A percentile compares a stretch with the other conserved stretches of the same genome.
phyloP scores from a whole-genome alignment of 2,329 filamentous ascomycete species.

The Arthrobotrys entomopaga region DNA sequence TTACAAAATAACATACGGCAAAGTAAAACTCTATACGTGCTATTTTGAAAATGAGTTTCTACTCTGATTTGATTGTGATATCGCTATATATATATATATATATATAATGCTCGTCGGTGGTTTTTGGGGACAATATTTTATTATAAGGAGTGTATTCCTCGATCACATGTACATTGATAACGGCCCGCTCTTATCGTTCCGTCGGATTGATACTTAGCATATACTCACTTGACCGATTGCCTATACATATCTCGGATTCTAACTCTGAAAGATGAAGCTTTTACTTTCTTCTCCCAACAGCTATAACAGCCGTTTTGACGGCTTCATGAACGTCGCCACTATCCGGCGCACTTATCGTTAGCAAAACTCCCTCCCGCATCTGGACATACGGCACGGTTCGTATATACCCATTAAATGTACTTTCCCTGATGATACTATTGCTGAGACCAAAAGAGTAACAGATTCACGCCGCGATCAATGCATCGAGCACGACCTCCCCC shows the following conservation, averaged over 20 bases:
- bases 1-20: no score
- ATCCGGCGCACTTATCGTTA: slow-evolving; percentile 67
- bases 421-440: not conserved
- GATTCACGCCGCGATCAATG: slow-evolving; percentile 70
- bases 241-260: no score
- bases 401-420: slow-evolving; percentile 56
- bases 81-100: no score
- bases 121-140: no score
- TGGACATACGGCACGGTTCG: slow-evolving; percentile 63
- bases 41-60: no score
- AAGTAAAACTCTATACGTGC: slow-evolving; percentile 21
- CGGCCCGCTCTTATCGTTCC: no score
- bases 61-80: no score
- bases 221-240: no score
- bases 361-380: slow-evolving; percentile 60
- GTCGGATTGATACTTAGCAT: no score
- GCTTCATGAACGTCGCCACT: slow-evolving; percentile 64
- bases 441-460: slow-evolving; percentile 21
- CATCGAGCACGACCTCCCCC: slow-evolving; percentile 67
- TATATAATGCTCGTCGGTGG: no score
- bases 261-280: not conserved
- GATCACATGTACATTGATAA: no score
- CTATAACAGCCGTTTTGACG: slow-evolving; percentile 48
- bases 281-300: not conserved
- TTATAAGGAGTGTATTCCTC: no score